These are phyloP conservation scores for Sporothrix variecibatus DNA, from an alignment of 2,329 filamentous ascomycete genomes.

Conservation along the genomic window DNA sequence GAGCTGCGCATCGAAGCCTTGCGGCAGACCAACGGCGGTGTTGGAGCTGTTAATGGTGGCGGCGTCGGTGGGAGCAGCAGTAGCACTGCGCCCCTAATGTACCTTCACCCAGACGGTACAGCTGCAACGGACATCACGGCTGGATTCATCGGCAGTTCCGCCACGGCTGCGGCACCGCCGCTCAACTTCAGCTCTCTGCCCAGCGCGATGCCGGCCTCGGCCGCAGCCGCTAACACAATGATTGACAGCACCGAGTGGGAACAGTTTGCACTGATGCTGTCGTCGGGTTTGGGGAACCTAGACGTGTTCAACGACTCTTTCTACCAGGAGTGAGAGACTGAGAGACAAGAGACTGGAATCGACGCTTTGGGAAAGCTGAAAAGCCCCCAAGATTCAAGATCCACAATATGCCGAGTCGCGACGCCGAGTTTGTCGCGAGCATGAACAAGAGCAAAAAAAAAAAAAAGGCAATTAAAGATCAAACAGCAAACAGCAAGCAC, in stretches of 20 bases:
- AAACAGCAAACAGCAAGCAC: too few species aligned
- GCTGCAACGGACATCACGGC: not conserved
- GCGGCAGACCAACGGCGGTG: not conserved
- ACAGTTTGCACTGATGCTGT: slow-evolving; percentile 15
- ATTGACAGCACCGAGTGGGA: slow-evolving; percentile 15
- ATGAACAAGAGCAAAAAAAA: not conserved
- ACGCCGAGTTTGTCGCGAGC: too few species aligned
- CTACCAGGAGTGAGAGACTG: not conserved
- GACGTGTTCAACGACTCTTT: slow-evolving; percentile 1
- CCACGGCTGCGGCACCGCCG: not conserved
- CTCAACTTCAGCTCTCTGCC: not conserved
- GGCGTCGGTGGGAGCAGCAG: not conserved
- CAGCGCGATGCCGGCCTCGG: not conserved
- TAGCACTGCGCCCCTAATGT: not conserved
- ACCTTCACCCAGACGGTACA: not conserved
- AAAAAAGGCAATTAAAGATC: too few species aligned
- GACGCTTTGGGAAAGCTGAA: not conserved
- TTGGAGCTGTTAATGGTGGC: not conserved
- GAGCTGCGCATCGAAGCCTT: slow-evolving; percentile 25
- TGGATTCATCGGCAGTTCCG: not conserved
- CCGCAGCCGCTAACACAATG: not conserved
- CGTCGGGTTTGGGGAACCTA: slow-evolving; percentile 1
- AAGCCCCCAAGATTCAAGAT: not conserved
- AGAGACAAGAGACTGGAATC: too few species aligned
- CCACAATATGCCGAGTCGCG: not conserved